phyloP scores from a whole-genome alignment of 2,329 filamentous ascomycete genomes.

The Phyllosticta citribraziliensis region DNA sequence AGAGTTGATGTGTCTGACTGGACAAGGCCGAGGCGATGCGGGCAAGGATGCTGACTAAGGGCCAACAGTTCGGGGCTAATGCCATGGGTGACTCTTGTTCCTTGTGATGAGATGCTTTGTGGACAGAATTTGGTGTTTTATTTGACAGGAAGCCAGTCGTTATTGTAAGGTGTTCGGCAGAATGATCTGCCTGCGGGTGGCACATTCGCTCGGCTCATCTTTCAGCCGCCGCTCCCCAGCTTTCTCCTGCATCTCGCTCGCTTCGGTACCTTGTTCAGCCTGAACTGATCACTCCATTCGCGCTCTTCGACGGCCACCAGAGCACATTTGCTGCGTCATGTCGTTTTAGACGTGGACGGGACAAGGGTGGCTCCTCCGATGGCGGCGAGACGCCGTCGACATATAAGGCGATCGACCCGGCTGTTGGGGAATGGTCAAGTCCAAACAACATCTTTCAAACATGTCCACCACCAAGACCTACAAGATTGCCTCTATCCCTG shows the following conservation, averaged over 20 bases:
- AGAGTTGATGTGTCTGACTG: too few relatives aligned
- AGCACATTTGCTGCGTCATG: neutral
- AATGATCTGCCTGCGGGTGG: neutral
- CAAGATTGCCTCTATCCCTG: conserved; percentile 41
- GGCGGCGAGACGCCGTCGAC: neutral
- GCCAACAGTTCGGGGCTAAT: too few relatives aligned
- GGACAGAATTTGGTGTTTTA: too few relatives aligned
- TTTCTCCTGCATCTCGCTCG: neutral
- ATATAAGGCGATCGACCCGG: neutral
- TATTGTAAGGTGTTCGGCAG: neutral
- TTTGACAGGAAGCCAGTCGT: too few relatives aligned
- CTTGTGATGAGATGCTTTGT: too few relatives aligned
- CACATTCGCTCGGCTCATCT: neutral
- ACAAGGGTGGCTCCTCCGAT: neutral
- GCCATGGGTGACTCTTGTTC: too few relatives aligned
- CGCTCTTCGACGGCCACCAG: neutral
- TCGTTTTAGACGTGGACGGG: neutral
- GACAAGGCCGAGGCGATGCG: too few relatives aligned
- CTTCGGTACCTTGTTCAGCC: neutral
- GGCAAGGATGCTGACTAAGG: too few relatives aligned
- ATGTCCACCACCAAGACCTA: neutral
- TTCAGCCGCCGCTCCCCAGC: neutral
- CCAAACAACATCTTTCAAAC: neutral
- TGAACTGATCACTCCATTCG: neutral
- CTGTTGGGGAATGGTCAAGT: neutral